Base-by-base conservation (phyloP, 108 stramenopile species). In the Cylindrotheca closterium region DNA sequence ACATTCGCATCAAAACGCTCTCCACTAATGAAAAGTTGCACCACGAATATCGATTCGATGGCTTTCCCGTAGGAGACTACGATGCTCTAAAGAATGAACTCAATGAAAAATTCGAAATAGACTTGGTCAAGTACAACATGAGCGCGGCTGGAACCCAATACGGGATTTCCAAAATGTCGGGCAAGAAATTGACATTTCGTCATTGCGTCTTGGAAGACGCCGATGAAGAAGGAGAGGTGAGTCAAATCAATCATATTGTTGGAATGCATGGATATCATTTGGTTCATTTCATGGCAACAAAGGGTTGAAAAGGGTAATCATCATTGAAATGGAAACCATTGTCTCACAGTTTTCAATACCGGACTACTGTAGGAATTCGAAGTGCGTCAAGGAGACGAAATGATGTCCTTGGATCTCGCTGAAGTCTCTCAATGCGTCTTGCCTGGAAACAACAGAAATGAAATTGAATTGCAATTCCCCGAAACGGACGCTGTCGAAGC, bases 391-490 rank as follows among this genome's bases (percentile, higher is more conserved):
- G 90, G 90, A 33, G 87, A 91, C 28, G 94, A 95, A 77, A 87
- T 95, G 82, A 57, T 92, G 53, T 75, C 82, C n/a, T 51, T 95
- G 30, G 87, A 95, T 67, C 71, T 95, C 10, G 79, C 78, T 3
- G 86, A 95, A 68, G 91, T 95, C 1, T 78, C 79, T 30, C 94
- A 95, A 66, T 95, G 94, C 56, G 94, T 95, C 7, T 52, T 91
- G 71, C 91, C 88, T 18, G 94, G 94, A 28, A 95, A 95, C 73
- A 92, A 91, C 61, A 73, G 91, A 21, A 92, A 95, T 65, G 89
- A 92, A 70, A 88, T 95, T 58, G 94, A 95, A 70, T 63, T 95
- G 63, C 94, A 95, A 71, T 95, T 95, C 63, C 86, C 83, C 28
- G 94, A 95, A 64, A 80, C 74, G 33, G 94, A 95, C 71, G 84